Evolutionary conservation across 257 asterid species (phyloP).

Genomic region (Lantana camara): DNA sequence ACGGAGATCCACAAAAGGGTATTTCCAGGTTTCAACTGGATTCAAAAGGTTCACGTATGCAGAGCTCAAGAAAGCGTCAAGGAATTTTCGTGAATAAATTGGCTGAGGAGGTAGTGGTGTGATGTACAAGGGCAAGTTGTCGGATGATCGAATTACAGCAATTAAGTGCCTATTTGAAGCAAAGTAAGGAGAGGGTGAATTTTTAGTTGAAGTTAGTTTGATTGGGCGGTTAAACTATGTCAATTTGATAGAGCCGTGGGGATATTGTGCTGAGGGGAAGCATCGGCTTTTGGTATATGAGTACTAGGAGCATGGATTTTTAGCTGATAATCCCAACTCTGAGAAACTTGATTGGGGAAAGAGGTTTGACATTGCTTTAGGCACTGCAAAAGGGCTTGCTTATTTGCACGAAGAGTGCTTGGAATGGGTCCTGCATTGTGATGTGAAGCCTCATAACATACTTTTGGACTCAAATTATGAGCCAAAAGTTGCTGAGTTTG

Average conservation of each 20-base stretch:
- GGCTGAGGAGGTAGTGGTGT: slow-evolving; percentile 43
- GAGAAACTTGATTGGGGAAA: slow-evolving; percentile 35
- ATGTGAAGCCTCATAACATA: slow-evolving; percentile 53
- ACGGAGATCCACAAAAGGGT: slow-evolving; percentile 10
- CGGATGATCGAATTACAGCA: slow-evolving; percentile 37
- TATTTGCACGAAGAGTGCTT: slow-evolving; percentile 48
- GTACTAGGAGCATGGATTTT: slow-evolving; percentile 41
- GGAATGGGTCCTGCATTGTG: slow-evolving; percentile 50
- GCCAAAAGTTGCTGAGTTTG: slow-evolving; percentile 52
- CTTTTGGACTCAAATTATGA: slow-evolving; percentile 29
- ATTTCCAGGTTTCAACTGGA: too few species aligned
- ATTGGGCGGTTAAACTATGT: background rate
- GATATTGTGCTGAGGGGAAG: slow-evolving; percentile 9
- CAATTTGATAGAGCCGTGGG: background rate
- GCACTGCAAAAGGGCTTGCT: slow-evolving; percentile 43
- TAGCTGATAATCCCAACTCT: slow-evolving; percentile 26
- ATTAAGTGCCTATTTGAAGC: slow-evolving; percentile 32
- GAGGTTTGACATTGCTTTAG: slow-evolving; percentile 40
- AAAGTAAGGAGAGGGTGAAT: slow-evolving; percentile 36
- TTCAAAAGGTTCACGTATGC: slow-evolving; percentile 39
- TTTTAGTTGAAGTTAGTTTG: background rate
- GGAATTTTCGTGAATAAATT: slow-evolving; percentile 36
- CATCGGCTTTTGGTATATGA: slow-evolving; percentile 34
- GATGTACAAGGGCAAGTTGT: slow-evolving; percentile 38
- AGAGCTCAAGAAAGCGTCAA: slow-evolving; percentile 42